Percentiles rank a stretch among this genome's conserved stretches.
Conservation (phyloP, 345 rosid genomes). For the Syzygium oleosum region DNA sequence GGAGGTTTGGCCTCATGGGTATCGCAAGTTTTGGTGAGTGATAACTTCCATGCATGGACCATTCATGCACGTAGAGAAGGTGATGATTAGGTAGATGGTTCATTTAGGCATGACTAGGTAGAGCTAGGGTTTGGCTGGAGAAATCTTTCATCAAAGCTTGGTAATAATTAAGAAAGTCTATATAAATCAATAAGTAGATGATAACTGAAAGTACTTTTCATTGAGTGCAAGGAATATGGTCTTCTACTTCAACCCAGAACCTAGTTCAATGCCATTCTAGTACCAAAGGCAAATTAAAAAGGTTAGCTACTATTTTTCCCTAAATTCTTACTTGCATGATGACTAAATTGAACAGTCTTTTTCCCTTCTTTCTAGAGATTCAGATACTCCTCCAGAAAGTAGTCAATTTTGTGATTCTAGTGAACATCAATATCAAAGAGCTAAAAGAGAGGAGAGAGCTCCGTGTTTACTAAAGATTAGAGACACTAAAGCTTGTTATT, state of each 20-base stretch:
- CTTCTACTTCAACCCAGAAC: background rate
- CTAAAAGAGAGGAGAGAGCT: background rate
- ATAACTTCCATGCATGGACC: slow-evolving; percentile 21
- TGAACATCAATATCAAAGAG: background rate
- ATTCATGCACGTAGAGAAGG: background rate
- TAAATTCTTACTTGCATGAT: background rate
- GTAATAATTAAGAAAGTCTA: background rate
- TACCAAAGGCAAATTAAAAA: background rate
- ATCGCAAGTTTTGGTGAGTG: slow-evolving; percentile 53
- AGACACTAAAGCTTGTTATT: background rate
- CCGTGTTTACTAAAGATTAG: background rate
- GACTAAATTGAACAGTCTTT: background rate
- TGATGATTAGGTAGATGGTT: background rate
- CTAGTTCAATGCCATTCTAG: background rate
- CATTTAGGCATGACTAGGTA: background rate
- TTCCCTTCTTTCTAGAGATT: background rate
- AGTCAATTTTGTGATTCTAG: background rate
- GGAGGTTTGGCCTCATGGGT: slow-evolving; percentile 59
- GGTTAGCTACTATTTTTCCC: background rate
- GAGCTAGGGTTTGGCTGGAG: background rate
- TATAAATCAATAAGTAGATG: background rate
- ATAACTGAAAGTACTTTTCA: background rate
- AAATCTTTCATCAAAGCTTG: background rate
- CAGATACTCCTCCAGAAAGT: background rate
- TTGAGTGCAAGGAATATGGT: background rate